A percentile compares a stretch with the other conserved stretches of the same genome.
Conservation (phyloP, 1,284 basidiomycete species). For the Ustilago nuda region DNA sequence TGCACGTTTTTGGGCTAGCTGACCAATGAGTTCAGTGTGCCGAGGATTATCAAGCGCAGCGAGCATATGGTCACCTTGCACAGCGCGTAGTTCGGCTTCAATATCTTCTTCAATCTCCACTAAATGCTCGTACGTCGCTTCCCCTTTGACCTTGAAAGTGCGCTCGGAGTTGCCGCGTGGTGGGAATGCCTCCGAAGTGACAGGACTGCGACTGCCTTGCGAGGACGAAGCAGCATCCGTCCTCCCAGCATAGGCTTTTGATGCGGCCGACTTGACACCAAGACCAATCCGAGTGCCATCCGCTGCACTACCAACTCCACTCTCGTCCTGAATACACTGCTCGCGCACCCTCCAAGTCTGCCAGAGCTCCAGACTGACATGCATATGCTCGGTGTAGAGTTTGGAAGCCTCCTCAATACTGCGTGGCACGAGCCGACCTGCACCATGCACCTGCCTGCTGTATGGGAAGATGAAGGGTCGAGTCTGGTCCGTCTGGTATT, state of each 20-base stretch:
- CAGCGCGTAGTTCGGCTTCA: slow-evolving; percentile 49
- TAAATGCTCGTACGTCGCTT: slow-evolving; percentile 60
- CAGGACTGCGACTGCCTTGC: slow-evolving; percentile 59
- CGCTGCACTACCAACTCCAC: slow-evolving; percentile 81
- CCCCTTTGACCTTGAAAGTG: slow-evolving; percentile 55
- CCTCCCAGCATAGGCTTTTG: slow-evolving; percentile 32
- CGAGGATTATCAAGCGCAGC: slow-evolving; percentile 61
- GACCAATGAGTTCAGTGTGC: slow-evolving; percentile 42
- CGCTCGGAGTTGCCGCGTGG: slow-evolving; percentile 27
- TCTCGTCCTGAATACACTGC: slow-evolving; percentile 92
- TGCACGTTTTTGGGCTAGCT: slow-evolving; percentile 56
- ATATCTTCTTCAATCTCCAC: slow-evolving; percentile 59
- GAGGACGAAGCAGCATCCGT: slow-evolving; percentile 51
- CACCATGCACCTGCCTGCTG: slow-evolving; percentile 71
- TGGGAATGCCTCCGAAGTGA: slow-evolving; percentile 49
- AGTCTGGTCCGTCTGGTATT: slow-evolving; percentile 96
- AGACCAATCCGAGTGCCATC: slow-evolving; percentile 55
- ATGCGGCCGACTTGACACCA: slow-evolving; percentile 35
- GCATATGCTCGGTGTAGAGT: slow-evolving; percentile 89
- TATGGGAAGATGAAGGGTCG: slow-evolving; percentile 97
- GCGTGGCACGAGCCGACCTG: slow-evolving; percentile 79
- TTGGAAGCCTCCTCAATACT: slow-evolving; percentile 95
- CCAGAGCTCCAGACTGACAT: slow-evolving; percentile 85
- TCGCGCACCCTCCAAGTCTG: slow-evolving; percentile 96
- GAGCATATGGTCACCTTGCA: slow-evolving; percentile 59